Evolutionary conservation across 257 asterid genomes (phyloP).

Genomic region (Solanum okadae): DNA sequence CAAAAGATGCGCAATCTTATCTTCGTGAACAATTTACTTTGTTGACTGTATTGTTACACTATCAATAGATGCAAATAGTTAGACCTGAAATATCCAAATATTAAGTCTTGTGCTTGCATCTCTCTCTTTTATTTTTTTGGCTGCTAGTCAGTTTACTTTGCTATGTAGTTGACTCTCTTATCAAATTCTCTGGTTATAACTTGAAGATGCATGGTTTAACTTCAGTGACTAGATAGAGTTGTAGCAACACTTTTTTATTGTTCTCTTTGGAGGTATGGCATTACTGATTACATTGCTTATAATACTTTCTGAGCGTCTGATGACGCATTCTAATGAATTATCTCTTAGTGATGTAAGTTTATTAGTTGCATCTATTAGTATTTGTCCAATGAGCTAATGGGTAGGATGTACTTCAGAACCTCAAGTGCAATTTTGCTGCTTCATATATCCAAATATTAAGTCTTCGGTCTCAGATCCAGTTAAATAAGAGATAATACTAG

Average conservation of each 20-base stretch:
- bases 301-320: neutral
- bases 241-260: neutral
- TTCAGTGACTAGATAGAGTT: neutral
- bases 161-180: neutral
- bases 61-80: neutral
- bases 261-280: neutral
- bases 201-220: neutral
- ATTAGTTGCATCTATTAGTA: neutral
- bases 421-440: neutral
- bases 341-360: neutral
- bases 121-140: neutral
- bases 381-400: neutral
- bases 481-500: neutral
- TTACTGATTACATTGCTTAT: neutral
- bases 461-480: neutral
- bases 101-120: neutral
- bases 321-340: neutral
- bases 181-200: neutral
- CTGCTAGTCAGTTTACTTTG: neutral
- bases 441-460: neutral
- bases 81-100: neutral
- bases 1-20: neutral
- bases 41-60: neutral
- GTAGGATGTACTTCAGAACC: neutral
- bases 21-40: neutral